Base-by-base conservation (phyloP, 2,329 filamentous ascomycete species). In the Cladorrhinum sp. region DNA sequence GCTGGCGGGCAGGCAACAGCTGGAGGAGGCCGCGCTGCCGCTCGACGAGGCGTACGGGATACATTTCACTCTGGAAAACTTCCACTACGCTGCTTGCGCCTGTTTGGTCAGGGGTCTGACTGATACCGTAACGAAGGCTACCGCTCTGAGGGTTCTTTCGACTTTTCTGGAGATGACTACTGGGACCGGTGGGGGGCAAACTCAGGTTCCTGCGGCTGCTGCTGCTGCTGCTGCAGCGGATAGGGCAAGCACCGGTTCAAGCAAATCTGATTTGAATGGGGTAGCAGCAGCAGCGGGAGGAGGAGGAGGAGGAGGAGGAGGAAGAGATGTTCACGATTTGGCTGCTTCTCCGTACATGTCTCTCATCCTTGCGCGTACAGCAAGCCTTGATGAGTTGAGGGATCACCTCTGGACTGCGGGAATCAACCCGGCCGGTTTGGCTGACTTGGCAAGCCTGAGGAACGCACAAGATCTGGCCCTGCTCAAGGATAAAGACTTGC, bases 11-110 rank as follows among this genome's bases (percentile, higher is more conserved):
- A 79, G 86, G 21, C 67, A 72, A 2, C 83, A 83, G 54, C 76
- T 89, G 2, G 85, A 88, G 63, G 84, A 89, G 58, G 85, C 85
- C 6, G 83, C 85, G 2, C 70, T 83, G 18, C 80, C 82, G 6
- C 75, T 90, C 2, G 87, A 90, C 64, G 84, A 87, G 26, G 80
- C 82, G 5, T 89, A 88, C 64, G 86, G 86, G 5, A 81, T 90
- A 42, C 83, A 85, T 64, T 90, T 90, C 68, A 83, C 79, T 30
- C 71, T 75, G 5, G 84, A 89, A 16, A 86, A 82, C 62, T 90
- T 90, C 70, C 86, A 89, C 68, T 86, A 86, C 65, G 86, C 87
- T 0, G 81, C 88, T 1, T 87, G 84, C 66, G 86, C 86, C 16
- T 86, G 84, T 64, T 75, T 90, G 3, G 81, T 86, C 2, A 82